phyloP scores from a whole-genome alignment of 495 filamentous ascomycete species.

The Neurospora sublineolata region DNA sequence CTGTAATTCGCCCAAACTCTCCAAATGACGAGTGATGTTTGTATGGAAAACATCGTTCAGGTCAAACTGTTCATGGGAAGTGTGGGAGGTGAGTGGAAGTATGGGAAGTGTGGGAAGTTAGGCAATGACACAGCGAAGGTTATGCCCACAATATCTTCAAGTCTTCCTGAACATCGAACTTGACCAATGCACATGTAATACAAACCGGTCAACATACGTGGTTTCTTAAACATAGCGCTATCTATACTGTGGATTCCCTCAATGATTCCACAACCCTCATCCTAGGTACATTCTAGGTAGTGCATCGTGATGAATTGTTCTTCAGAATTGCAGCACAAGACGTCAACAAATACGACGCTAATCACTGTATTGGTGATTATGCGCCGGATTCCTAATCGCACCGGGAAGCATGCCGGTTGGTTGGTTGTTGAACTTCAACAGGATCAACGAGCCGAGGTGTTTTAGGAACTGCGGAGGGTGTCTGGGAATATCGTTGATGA shows the following conservation, averaged over 20 bases:
- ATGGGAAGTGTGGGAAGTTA: too few relatives aligned
- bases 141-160: too few relatives aligned
- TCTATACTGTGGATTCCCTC: background rate
- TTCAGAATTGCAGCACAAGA: background rate
- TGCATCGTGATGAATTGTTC: background rate
- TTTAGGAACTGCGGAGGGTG: background rate
- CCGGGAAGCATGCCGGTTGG: background rate
- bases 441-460: background rate
- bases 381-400: background rate
- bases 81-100: too few relatives aligned
- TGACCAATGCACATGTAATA: background rate
- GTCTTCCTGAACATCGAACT: background rate
- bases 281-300: background rate
- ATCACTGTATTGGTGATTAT: conserved; percentile 8
- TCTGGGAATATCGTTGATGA: background rate
- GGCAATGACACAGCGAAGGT: too few relatives aligned
- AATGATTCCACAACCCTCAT: background rate
- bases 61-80: background rate
- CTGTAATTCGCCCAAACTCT: background rate
- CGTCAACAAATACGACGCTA: background rate
- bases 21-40: background rate
- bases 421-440: background rate
- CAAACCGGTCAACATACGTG: background rate
- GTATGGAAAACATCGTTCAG: background rate
- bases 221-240: background rate